These are phyloP conservation scores for Xerocomus brunneocitrinus DNA, from an alignment of 768 basidiomycete species.

Conservation along the genomic window DNA sequence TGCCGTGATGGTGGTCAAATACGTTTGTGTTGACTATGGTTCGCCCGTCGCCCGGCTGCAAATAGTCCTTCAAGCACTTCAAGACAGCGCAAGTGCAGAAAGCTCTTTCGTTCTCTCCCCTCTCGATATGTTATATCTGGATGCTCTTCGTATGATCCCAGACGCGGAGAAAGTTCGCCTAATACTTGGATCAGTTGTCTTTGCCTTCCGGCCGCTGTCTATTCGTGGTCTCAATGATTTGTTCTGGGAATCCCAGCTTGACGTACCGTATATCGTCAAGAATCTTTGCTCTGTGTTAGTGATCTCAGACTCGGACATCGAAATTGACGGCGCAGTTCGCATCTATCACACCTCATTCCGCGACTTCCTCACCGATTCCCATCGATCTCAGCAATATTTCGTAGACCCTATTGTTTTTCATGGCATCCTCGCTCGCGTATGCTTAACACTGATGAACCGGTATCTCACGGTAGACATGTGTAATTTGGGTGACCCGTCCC, in stretches of 20 bases:
- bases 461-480: slow-evolving; percentile 15
- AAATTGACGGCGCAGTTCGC: slow-evolving; percentile 9
- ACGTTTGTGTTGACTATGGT: slow-evolving; percentile 11
- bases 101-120: slow-evolving; percentile 9
- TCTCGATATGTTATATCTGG: slow-evolving; percentile 15
- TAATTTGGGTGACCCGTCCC: slow-evolving; percentile 8
- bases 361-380: slow-evolving; percentile 14
- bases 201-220: slow-evolving; percentile 13
- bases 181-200: slow-evolving; percentile 12
- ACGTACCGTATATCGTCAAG: slow-evolving; percentile 8
- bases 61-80: slow-evolving; percentile 9
- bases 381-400: slow-evolving; percentile 16
- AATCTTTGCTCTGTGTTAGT: slow-evolving; percentile 15
- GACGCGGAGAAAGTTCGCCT: slow-evolving; percentile 8
- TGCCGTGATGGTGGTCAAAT: slow-evolving; percentile 26
- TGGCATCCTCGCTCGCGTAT: slow-evolving; percentile 8
- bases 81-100: not conserved
- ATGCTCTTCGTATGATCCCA: slow-evolving; percentile 9
- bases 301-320: slow-evolving; percentile 3
- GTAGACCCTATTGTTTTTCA: slow-evolving; percentile 11
- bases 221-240: slow-evolving; percentile 9
- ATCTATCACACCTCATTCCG: slow-evolving; percentile 22
- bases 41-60: slow-evolving; percentile 10
- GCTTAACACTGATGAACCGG: slow-evolving; percentile 14
- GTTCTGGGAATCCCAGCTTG: slow-evolving; percentile 4